phyloP scores from a whole-genome alignment of 1,284 basidiomycete genomes.

The Apiotrichum brassicae region DNA sequence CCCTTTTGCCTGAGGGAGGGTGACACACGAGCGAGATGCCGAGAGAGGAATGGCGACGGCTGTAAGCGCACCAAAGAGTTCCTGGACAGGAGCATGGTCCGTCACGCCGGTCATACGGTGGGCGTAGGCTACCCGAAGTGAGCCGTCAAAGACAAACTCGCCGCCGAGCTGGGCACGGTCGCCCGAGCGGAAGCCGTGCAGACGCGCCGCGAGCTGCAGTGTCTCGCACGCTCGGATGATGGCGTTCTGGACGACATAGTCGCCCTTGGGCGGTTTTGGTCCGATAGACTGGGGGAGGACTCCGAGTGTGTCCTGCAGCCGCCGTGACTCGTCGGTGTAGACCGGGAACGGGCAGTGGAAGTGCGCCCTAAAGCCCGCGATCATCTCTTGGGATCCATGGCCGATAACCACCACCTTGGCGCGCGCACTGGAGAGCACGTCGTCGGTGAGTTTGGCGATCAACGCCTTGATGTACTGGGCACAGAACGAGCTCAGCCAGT shows the following conservation, averaged over 20 bases:
- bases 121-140: constrained; percentile 33
- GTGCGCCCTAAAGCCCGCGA: constrained; percentile 44
- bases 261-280: constrained; percentile 47
- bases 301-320: constrained; percentile 65
- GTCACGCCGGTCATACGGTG: constrained; percentile 52
- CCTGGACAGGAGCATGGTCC: constrained; percentile 62
- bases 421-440: constrained; percentile 53
- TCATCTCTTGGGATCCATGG: constrained; percentile 51
- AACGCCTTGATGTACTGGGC: constrained; percentile 78
- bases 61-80: constrained; percentile 51
- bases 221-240: constrained; percentile 4
- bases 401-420: constrained; percentile 59
- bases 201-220: constrained; percentile 10
- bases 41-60: neutral
- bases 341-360: constrained; percentile 54
- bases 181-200: constrained; percentile 9
- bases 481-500: constrained; percentile 61
- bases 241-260: constrained; percentile 46
- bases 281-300: constrained; percentile 52
- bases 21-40: neutral
- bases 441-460: constrained; percentile 52
- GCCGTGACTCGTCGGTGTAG: constrained; percentile 69
- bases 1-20: neutral
- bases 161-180: constrained; percentile 62
- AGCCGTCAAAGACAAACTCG: constrained; percentile 78